These are phyloP conservation scores for Hypoxylon trugodes DNA, from an alignment of 495 filamentous ascomycete genomes.

Conservation along the genomic window DNA sequence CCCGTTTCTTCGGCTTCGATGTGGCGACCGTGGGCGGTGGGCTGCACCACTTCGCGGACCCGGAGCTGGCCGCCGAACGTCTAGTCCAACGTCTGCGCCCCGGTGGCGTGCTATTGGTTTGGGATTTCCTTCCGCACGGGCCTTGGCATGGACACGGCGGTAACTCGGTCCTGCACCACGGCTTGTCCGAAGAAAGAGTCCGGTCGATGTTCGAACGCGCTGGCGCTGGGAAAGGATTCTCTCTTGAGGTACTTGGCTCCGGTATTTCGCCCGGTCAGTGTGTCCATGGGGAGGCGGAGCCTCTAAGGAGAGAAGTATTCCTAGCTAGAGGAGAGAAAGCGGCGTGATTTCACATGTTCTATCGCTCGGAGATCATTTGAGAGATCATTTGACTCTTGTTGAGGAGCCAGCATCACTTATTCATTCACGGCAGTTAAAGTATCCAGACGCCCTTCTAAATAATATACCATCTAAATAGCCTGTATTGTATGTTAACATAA, in stretches of 20 bases:
- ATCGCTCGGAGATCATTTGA: no score
- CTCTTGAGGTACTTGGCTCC: slow-evolving; percentile 46
- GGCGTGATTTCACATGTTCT: not conserved
- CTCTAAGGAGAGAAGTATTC: slow-evolving; percentile 40
- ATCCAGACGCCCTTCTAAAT: no score
- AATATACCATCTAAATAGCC: no score
- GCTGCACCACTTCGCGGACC: slow-evolving; percentile 77
- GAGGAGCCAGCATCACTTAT: no score
- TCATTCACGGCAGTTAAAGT: no score
- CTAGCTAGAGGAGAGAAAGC: slow-evolving; percentile 45
- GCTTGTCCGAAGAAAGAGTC: slow-evolving; percentile 64
- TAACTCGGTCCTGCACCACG: slow-evolving; percentile 62
- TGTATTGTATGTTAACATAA: no score
- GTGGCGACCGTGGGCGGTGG: slow-evolving; percentile 70
- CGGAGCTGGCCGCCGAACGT: slow-evolving; percentile 60
- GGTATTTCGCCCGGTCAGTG: slow-evolving; percentile 34
- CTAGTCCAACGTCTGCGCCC: slow-evolving; percentile 67
- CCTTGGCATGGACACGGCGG: slow-evolving; percentile 47
- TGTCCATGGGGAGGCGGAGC: slow-evolving; percentile 10
- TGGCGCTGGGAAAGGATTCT: slow-evolving; percentile 57
- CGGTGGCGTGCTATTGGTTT: slow-evolving; percentile 70
- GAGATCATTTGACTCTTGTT: no score
- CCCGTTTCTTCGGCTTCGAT: slow-evolving; percentile 68
- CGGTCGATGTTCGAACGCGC: slow-evolving; percentile 60
- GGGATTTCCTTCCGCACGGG: slow-evolving; percentile 67